Evolutionary conservation across 1,139 yeast species (phyloP), one percentile per base, ranked within the genome.

Genomic region (Pichia sp.): DNA sequence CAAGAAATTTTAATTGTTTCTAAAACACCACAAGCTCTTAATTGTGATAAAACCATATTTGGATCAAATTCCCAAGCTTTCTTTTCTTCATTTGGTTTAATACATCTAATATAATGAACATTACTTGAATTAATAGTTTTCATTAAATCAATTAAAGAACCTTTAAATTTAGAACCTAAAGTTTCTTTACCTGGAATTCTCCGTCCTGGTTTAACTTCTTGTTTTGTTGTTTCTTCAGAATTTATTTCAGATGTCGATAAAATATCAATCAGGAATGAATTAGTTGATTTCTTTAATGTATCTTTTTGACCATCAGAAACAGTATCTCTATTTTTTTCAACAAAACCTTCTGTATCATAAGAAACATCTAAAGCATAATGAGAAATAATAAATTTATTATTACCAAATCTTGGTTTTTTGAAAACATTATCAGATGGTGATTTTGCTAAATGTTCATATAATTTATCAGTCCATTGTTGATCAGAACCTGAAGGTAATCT

Each of bases 1-100:
- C 97, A 90, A 9, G 97, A 90, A 43, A 92, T 92, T 58, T 96
- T 74, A 60, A 92, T 92, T 1, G 98, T 92, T 66, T 94, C 98
- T 56, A 92, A 73, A 42, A 92, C 98, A 80, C 98, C 98, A 73
- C 98, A 92, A 16, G 98, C 98, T 61, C 98, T 80, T 54, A 92
- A 74, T 66, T 92, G 98, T 7, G 95, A 83, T 52, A 92, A 73
- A 39, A 92, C 98, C 97, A 92, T 89, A 44, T 90, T 75, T 30
- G 96, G 89, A 60, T 89, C 96, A 67, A 92, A 92, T 62, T 82
- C 84, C 98, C 98, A 92, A 4, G 98, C 96, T 48, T 79, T 82
- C 66, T 92, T 92, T 49, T 80, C 82, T 57, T 92, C 96, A 63
- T 92, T 92, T 9, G 98, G 98, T 64, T 92, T 92, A 63, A 92